phyloP scores from a whole-genome alignment of 805 yeast species.

The Myxozyma melibiosi region DNA sequence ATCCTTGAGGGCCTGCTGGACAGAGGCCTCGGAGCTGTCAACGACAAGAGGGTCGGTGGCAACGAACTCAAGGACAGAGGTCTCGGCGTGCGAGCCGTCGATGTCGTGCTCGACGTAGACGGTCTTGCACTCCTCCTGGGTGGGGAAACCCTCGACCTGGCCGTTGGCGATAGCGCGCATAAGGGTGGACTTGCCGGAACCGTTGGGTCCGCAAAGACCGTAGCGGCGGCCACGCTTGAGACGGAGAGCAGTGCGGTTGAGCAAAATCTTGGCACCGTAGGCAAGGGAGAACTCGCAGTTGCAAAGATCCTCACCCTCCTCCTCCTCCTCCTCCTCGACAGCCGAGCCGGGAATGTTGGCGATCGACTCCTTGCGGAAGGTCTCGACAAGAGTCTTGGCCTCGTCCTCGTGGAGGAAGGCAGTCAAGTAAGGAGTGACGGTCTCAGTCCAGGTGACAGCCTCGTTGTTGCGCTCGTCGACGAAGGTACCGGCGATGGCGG shows the following conservation, averaged over 20 bases:
- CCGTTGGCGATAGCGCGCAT: conserved; percentile 98
- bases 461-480: conserved; percentile 97
- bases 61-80: conserved; percentile 91
- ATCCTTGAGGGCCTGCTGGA: conserved; percentile 77
- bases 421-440: conserved; percentile 91
- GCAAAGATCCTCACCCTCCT: conserved; percentile 99
- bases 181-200: conserved; percentile 99
- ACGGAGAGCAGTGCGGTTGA: conserved; percentile 98
- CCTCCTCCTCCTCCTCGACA: conserved; percentile 84
- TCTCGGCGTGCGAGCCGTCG: conserved; percentile 97
- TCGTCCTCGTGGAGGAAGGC: conserved; percentile 91
- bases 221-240: conserved; percentile 98
- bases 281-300: conserved; percentile 99
- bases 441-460: conserved; percentile 86
- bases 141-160: conserved; percentile 99
- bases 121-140: conserved; percentile 98
- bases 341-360: conserved; percentile 98
- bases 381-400: conserved; percentile 88
- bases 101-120: conserved; percentile 99
- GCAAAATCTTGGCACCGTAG: conserved; percentile 99
- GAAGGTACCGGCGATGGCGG: conserved; percentile 98
- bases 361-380: conserved; percentile 92
- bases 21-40: conserved; percentile 68
- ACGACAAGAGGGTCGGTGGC: conserved; percentile 73
- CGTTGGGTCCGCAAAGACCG: conserved; percentile 99